phyloP scores from a whole-genome alignment of 2,329 filamentous ascomycete genomes.

The Fusarium heterosporum region DNA sequence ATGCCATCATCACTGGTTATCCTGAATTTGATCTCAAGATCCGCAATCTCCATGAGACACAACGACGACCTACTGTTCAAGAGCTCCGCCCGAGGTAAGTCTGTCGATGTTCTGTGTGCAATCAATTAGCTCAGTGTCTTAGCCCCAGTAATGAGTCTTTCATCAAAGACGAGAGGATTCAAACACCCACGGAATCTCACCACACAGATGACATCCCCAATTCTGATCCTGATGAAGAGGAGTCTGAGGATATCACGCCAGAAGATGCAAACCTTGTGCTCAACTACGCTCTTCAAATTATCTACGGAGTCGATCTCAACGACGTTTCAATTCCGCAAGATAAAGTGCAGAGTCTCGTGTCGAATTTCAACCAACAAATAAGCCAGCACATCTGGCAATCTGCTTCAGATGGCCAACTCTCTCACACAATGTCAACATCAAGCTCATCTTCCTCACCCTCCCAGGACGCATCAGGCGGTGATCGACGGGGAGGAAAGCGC shows the following conservation, averaged over 20 bases:
- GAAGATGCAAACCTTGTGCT: slow-evolving; percentile 53
- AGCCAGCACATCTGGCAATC: slow-evolving; percentile 51
- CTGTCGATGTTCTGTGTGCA: too few relatives aligned
- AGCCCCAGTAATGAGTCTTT: slow-evolving; percentile 37
- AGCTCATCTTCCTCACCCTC: slow-evolving; percentile 50
- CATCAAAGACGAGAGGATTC: slow-evolving; percentile 37
- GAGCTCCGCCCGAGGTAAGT: slow-evolving; percentile 29
- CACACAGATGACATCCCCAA: neutral
- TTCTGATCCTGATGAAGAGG: slow-evolving; percentile 33
- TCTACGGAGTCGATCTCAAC: slow-evolving; percentile 54
- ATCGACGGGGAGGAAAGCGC: slow-evolving; percentile 49
- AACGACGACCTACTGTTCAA: slow-evolving; percentile 8
- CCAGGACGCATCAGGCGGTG: slow-evolving; percentile 41
- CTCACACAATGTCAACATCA: slow-evolving; percentile 49
- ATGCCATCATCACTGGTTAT: slow-evolving; percentile 43
- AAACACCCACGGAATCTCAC: slow-evolving; percentile 36
- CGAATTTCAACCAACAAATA: slow-evolving; percentile 51
- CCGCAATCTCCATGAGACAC: slow-evolving; percentile 28
- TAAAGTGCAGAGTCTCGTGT: slow-evolving; percentile 49
- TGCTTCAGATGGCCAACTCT: slow-evolving; percentile 46
- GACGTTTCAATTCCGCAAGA: slow-evolving; percentile 48
- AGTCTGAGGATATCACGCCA: slow-evolving; percentile 45
- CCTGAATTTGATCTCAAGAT: slow-evolving; percentile 47
- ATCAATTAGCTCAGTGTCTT: slow-evolving; percentile 7
- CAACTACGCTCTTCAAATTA: slow-evolving; percentile 53